Base-by-base conservation (phyloP, 768 basidiomycete genomes). In the Tremella fuciformis region DNA sequence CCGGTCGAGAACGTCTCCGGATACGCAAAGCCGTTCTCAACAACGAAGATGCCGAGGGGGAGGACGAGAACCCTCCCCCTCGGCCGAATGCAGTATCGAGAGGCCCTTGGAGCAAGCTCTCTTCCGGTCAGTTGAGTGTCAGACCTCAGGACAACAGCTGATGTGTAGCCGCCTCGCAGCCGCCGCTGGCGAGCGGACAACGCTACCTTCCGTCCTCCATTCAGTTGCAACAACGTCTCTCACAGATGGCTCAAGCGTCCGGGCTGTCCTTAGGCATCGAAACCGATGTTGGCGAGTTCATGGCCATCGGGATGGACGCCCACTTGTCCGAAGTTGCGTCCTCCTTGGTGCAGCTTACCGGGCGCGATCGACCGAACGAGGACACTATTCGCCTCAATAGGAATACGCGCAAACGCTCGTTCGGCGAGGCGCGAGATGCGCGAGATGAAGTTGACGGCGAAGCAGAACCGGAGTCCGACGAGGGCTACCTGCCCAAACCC, bases 401-500 rank as follows among this genome's bases (percentile, higher is more conserved):
- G 42, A 29, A 41, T 15, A 26, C 37, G 13, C 34, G 50, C 19
- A 16, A 21, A 21, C 58, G 38, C 51, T 25, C 19, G 16, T 16
- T 44, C 16, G 8, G 18, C 16, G 47, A 51, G 11, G 11, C 9
- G 7, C n/a, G n/a, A n/a, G n/a, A n/a, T n/a, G 48, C 21, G 6
- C 21, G 39, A 24, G 50, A 44, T 18, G 50, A 18, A 24, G 24
- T 24, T 15, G n/a, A 26, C 19, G 38, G 40, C 50, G 42, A 52
- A 15, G 21, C 58, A 18, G 55, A 52, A 21, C 22, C 21, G 15
- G 53, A 55, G n/a, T n/a, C 85, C 81, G 74, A 84, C 83, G 0
- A 80, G 88, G 22, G 84, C 89, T 74, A 91, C 13, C 37, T 69
- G 18, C 67, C 68, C 8, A 63, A 62, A 58, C 62, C 65, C 13